Evolutionary conservation across 192 early-diverging fungal species (phyloP).

Genomic region (Neocallimastix lanati): DNA sequence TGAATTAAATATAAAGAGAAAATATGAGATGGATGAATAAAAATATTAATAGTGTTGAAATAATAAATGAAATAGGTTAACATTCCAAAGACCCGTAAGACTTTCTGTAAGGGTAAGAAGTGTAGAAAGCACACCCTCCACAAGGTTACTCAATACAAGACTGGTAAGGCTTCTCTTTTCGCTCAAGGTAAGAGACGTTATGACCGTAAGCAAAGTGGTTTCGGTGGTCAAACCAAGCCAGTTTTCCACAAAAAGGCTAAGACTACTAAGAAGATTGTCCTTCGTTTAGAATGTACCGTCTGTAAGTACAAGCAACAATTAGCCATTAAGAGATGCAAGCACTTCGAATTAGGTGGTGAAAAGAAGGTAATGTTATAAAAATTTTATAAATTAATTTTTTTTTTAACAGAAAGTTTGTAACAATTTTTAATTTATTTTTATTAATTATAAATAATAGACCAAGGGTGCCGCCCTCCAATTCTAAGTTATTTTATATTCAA

Average conservation of each 20-base stretch:
- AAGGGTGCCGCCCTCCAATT: slow-evolving; percentile 73
- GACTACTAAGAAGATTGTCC: slow-evolving; percentile 99
- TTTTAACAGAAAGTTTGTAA: too few relatives aligned
- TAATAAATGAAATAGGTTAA: slow-evolving; percentile 53
- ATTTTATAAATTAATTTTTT: too few relatives aligned
- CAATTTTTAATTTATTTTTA: too few relatives aligned
- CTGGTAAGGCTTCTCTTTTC: slow-evolving; percentile 95
- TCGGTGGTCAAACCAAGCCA: slow-evolving; percentile 99
- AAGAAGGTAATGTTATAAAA: slow-evolving; percentile 60
- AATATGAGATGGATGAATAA: too few relatives aligned
- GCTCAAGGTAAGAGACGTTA: slow-evolving; percentile 97
- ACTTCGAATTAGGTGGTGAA: slow-evolving; percentile 99
- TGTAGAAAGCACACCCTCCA: slow-evolving; percentile 99
- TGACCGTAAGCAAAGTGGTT: slow-evolving; percentile 97
- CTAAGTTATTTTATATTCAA: slow-evolving; percentile 22
- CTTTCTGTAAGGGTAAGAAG: slow-evolving; percentile 93
- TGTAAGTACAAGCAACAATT: slow-evolving; percentile 99
- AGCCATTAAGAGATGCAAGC: slow-evolving; percentile 97
- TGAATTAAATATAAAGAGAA: too few relatives aligned
- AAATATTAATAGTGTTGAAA: too few relatives aligned
- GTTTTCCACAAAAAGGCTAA: slow-evolving; percentile 99
- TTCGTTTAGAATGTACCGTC: slow-evolving; percentile 92
- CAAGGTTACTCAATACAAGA: slow-evolving; percentile 99
- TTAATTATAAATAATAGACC: slow-evolving; percentile 19
- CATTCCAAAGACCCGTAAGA: slow-evolving; percentile 99